phyloP scores from a whole-genome alignment of 345 rosid genomes.

The Brassica incana region DNA sequence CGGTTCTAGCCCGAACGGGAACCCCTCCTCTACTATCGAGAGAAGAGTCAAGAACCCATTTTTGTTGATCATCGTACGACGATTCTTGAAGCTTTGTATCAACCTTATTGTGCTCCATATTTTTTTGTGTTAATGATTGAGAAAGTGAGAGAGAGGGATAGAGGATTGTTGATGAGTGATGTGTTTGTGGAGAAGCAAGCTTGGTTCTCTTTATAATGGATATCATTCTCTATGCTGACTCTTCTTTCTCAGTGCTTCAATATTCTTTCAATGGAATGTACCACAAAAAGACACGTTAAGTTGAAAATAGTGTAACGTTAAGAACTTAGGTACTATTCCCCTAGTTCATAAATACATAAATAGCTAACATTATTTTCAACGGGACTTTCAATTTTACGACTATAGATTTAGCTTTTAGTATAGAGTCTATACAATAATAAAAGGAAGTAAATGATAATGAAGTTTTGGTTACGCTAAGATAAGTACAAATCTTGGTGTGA shows the following conservation, averaged over 20 bases:
- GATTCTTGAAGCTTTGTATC: conserved; percentile 26
- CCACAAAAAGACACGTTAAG: conserved; percentile 15
- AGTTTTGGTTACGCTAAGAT: conserved; percentile 15
- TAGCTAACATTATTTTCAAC: neutral
- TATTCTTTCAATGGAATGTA: conserved; percentile 24
- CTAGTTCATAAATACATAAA: neutral
- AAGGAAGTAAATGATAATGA: conserved; percentile 9
- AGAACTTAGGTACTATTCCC: neutral
- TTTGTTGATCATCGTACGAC: conserved; percentile 41
- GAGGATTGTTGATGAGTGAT: conserved; percentile 1
- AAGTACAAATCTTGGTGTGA: conserved; percentile 26
- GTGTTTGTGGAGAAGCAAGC: conserved; percentile 36
- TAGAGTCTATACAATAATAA: conserved; percentile 4
- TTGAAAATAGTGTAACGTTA: conserved; percentile 8
- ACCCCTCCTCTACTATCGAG: conserved; percentile 50
- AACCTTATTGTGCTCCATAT: conserved; percentile 31
- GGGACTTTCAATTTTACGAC: neutral
- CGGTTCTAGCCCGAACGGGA: conserved; percentile 66
- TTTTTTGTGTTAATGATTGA: conserved; percentile 18
- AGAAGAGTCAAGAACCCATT: conserved; percentile 73
- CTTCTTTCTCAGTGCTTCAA: conserved; percentile 28
- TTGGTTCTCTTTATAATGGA: conserved; percentile 40
- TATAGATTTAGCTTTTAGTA: neutral
- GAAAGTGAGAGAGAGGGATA: conserved; percentile 7
- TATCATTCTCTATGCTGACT: conserved; percentile 31